Evolutionary conservation across 768 basidiomycete species (phyloP).

Genomic region (Boletus rex-veris): DNA sequence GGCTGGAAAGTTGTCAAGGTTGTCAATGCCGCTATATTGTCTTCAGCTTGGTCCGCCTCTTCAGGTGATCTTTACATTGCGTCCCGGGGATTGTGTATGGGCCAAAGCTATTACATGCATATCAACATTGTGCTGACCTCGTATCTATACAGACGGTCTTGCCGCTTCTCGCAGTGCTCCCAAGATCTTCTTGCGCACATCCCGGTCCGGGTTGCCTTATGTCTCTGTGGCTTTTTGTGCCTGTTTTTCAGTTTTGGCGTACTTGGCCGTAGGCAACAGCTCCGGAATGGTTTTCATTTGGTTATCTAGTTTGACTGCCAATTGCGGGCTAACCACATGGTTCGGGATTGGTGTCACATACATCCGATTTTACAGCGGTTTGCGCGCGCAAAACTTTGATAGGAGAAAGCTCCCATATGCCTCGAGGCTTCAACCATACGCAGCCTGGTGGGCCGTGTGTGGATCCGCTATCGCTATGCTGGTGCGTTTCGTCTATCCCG

Average conservation of each 20-base stretch:
- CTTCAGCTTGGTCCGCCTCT: conserved; percentile 40
- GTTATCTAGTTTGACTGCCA: conserved; percentile 32
- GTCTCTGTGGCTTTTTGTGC: conserved; percentile 32
- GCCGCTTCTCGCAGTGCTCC: conserved; percentile 50
- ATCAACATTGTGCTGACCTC: conserved; percentile 9
- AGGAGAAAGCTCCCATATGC: conserved; percentile 44
- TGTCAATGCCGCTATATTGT: conserved; percentile 37
- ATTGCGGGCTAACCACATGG: conserved; percentile 41
- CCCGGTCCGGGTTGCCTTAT: conserved; percentile 41
- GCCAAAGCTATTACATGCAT: not conserved
- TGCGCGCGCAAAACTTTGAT: conserved; percentile 46
- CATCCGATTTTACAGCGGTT: conserved; percentile 43
- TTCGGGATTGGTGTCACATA: conserved; percentile 42
- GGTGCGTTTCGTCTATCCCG: conserved; percentile 25
- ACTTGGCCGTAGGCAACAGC: conserved; percentile 35
- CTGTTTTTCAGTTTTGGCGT: conserved; percentile 34
- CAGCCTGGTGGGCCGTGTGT: conserved; percentile 35
- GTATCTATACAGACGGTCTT: conserved; percentile 43
- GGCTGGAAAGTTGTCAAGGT: conserved; percentile 7
- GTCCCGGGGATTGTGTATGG: conserved; percentile 33
- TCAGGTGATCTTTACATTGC: conserved; percentile 35
- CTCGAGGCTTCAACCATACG: conserved; percentile 39
- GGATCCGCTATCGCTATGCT: conserved; percentile 27
- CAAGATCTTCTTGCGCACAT: conserved; percentile 42
- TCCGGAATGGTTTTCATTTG: conserved; percentile 40